These are phyloP conservation scores for Carex parvula DNA, from an alignment of 176 grass and related monocot genomes.

Conservation along the genomic window DNA sequence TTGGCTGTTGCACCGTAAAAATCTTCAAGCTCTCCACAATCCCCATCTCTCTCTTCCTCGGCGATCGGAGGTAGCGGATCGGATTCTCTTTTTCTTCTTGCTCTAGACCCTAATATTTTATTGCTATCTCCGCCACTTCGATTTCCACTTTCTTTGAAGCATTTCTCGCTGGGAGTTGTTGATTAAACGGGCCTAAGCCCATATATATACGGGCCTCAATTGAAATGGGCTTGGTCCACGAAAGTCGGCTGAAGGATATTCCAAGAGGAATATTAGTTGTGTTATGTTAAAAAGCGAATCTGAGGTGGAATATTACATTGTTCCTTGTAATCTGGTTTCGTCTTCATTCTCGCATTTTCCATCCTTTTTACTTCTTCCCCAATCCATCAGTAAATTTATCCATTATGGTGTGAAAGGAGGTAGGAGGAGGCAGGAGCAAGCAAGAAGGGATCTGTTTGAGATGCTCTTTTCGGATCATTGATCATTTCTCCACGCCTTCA, in stretches of 20 bases:
- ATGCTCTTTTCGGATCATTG: neutral
- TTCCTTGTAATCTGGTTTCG: neutral
- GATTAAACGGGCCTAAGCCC: neutral
- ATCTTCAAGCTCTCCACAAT: slow-evolving; percentile 77
- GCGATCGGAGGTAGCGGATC: neutral
- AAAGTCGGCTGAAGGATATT: neutral
- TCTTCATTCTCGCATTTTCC: neutral
- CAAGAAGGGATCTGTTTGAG: neutral
- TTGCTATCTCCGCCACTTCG: too few relatives aligned
- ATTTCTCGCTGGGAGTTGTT: neutral
- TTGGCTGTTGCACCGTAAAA: slow-evolving; percentile 73
- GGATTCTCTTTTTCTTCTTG: neutral
- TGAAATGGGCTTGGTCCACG: neutral
- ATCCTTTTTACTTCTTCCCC: neutral
- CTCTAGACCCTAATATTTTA: neutral
- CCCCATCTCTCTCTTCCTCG: slow-evolving; percentile 35
- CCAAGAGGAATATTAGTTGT: slow-evolving; percentile 7
- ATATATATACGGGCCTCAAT: neutral
- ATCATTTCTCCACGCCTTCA: neutral
- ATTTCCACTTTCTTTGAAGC: neutral
- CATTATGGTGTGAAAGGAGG: neutral
- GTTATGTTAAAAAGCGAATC: neutral
- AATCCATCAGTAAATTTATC: neutral
- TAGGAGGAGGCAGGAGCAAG: neutral
- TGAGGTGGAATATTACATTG: neutral